Evolutionary conservation across 75 land plant species (phyloP).

Genomic region (Azolla pinnata): DNA sequence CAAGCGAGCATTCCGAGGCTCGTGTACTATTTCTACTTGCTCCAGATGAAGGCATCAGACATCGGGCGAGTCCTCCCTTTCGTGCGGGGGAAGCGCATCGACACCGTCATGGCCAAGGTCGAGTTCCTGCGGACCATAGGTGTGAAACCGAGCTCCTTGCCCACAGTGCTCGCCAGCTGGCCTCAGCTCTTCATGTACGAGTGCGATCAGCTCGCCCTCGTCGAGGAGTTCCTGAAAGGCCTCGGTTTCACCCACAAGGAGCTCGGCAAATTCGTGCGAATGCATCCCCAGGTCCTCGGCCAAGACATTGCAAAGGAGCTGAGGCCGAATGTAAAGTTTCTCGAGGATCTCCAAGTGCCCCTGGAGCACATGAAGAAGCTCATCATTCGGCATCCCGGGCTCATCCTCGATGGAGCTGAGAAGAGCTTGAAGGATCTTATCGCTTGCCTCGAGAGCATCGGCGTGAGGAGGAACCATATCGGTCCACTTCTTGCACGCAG

Average conservation of each 20-base stretch:
- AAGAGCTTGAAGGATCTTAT: conserved; percentile 20
- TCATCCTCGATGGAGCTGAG: conserved; percentile 16
- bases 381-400: conserved; percentile 16
- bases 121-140: conserved; percentile 30
- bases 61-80: conserved; percentile 21
- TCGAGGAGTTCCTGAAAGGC: conserved; percentile 23
- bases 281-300: conserved; percentile 22
- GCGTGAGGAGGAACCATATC: conserved; percentile 23
- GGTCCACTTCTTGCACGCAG: conserved; percentile 18
- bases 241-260: conserved; percentile 22
- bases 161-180: conserved; percentile 28
- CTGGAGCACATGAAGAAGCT: conserved; percentile 20
- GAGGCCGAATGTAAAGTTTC: conserved; percentile 5
- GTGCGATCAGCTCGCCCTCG: conserved; percentile 17
- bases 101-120: conserved; percentile 22
- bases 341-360: conserved; percentile 17
- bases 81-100: conserved; percentile 15
- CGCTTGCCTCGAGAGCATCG: conserved; percentile 18
- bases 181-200: conserved; percentile 22
- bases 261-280: conserved; percentile 18
- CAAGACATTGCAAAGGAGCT: conserved; percentile 20
- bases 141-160: conserved; percentile 16
- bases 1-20: conserved; percentile 20
- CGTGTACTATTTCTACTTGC: conserved; percentile 26
- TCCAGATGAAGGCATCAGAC: conserved; percentile 28